Percentiles rank a stretch among this genome's conserved stretches.
phyloP scores from a whole-genome alignment of 2,329 filamentous ascomycete species.

The Lasiodiplodia sp. region DNA sequence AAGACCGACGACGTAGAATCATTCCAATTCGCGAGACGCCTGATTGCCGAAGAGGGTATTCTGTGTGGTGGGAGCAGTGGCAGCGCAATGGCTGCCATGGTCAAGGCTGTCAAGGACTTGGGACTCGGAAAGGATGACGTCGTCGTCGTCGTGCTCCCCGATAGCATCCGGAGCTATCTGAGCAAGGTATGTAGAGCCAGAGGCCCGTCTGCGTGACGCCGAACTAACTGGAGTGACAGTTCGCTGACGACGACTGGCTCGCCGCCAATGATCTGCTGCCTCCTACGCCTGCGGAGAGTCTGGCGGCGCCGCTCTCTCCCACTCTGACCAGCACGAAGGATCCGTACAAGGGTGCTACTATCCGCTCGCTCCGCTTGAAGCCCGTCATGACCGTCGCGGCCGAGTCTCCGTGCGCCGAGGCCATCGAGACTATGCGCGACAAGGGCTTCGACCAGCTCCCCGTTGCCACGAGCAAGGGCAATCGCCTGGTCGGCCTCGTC shows the following conservation, averaged over 20 bases:
- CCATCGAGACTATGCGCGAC: constrained; percentile 97
- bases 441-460: constrained; percentile 98
- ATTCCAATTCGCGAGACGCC: constrained; percentile 84
- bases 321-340: constrained; percentile 60
- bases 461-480: constrained; percentile 73
- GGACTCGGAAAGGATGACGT: constrained; percentile 83
- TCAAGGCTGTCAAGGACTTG: constrained; percentile 78
- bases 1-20: constrained; percentile 95
- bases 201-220: background rate
- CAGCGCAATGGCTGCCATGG: constrained; percentile 84
- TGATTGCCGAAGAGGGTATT: constrained; percentile 94
- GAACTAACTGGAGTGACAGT: constrained; percentile 55
- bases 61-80: constrained; percentile 93
- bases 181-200: constrained; percentile 69
- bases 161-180: constrained; percentile 96
- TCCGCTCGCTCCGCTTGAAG: constrained; percentile 85
- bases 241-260: constrained; percentile 98
- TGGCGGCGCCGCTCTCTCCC: constrained; percentile 39
- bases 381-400: constrained; percentile 86
- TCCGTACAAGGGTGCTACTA: constrained; percentile 78
- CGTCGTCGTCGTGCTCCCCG: constrained; percentile 89
- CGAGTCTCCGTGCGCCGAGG: constrained; percentile 77
- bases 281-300: constrained; percentile 59
- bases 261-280: constrained; percentile 92
- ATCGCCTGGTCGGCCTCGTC: constrained; percentile 84